Percentiles rank a stretch among this genome's conserved stretches.
phyloP scores from a whole-genome alignment of 441 rosid species.

The Jatropha multifida region DNA sequence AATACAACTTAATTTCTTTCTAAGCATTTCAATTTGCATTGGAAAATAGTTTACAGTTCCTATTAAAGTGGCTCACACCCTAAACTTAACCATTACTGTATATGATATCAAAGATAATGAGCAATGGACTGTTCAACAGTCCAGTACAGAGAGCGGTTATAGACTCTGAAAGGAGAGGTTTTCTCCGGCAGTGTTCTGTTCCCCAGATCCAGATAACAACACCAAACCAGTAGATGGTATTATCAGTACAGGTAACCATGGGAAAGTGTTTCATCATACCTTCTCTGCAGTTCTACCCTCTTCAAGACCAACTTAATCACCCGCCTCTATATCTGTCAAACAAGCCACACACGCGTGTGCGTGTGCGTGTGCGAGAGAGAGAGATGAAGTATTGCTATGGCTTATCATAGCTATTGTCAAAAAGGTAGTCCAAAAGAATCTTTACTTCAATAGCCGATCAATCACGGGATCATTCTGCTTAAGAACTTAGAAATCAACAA shows the following conservation, averaged over 20 bases:
- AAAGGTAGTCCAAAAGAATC: too few species aligned
- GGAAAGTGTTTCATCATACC: too few species aligned
- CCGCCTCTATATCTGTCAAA: not conserved
- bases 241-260: conserved; percentile 7
- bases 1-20: too few species aligned
- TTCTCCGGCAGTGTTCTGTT: conserved; percentile 51
- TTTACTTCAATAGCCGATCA: too few species aligned
- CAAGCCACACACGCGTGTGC: too few species aligned
- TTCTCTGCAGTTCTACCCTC: not conserved
- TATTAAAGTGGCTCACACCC: not conserved
- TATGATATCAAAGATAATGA: conserved; percentile 42
- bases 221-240: conserved; percentile 40
- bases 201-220: conserved; percentile 40
- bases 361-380: not conserved
- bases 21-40: too few species aligned
- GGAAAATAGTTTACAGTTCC: conserved; percentile 59
- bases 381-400: not conserved
- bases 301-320: not conserved
- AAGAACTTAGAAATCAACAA: not conserved
- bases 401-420: too few species aligned
- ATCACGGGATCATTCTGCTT: too few species aligned
- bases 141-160: conserved; percentile 52
- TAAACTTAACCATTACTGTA: not conserved
- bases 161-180: conserved; percentile 42
- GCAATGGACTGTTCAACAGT: conserved; percentile 64